These are phyloP conservation scores for Sclerotinia minor DNA, from an alignment of 2,329 filamentous ascomycete species.

Conservation along the genomic window DNA sequence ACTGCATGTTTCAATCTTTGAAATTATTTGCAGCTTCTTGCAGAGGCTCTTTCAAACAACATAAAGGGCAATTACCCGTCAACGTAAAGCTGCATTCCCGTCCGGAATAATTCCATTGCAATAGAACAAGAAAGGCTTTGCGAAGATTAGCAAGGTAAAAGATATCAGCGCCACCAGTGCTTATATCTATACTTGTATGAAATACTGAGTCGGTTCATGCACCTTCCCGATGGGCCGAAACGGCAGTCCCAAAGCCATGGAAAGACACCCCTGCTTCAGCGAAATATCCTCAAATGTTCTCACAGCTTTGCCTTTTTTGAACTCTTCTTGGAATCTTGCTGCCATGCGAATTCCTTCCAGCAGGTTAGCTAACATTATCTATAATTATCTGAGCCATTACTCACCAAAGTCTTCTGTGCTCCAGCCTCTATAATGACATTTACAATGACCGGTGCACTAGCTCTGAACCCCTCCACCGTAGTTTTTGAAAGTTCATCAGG, in stretches of 20 bases:
- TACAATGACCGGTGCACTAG: constrained; percentile 51
- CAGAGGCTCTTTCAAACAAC: background rate
- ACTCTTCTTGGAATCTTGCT: constrained; percentile 37
- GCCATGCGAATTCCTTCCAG: constrained; percentile 40
- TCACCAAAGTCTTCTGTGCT: constrained; percentile 45
- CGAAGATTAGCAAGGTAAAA: background rate
- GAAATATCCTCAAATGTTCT: background rate
- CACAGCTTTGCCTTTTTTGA: constrained; percentile 31
- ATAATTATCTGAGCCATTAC: constrained; percentile 11
- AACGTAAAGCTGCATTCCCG: background rate
- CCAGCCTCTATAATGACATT: constrained; percentile 58
- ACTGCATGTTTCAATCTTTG: constrained; percentile 7
- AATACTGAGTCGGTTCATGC: background rate
- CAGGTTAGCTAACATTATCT: constrained; percentile 18
- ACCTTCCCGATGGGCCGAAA: background rate
- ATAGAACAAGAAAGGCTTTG: background rate
- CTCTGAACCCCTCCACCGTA: constrained; percentile 52
- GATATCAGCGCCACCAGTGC: background rate
- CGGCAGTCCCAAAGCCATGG: constrained; percentile 2
- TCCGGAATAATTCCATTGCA: background rate
- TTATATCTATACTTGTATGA: background rate
- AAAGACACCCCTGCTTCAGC: background rate
- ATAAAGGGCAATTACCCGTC: background rate
- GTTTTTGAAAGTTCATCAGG: constrained; percentile 53
- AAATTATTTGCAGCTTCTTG: constrained; percentile 1